Conservation (phyloP, 2,329 filamentous ascomycete species). For the Penicillium sp. region DNA sequence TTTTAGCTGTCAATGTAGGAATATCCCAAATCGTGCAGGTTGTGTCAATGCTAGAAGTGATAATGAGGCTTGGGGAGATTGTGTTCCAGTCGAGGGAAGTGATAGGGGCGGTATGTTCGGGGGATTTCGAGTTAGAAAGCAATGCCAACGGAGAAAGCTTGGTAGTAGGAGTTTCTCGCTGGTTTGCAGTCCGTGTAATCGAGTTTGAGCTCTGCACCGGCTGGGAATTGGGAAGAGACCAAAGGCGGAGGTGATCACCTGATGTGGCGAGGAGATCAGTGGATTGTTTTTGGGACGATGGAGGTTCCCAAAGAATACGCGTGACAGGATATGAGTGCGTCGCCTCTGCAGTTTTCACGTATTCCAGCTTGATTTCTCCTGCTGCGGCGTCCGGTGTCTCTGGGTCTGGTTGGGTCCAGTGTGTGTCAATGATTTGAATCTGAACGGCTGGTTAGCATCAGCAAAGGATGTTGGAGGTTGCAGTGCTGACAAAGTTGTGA, state of each 20-base stretch:
- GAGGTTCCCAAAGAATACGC: constrained; percentile 90
- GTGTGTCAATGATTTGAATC: constrained; percentile 96
- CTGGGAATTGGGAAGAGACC: constrained; percentile 74
- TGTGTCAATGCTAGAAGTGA: constrained; percentile 97
- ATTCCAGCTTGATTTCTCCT: constrained; percentile 66
- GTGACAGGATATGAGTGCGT: constrained; percentile 98
- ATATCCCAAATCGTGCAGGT: constrained; percentile 99
- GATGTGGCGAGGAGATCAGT: constrained; percentile 94
- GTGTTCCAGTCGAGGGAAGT: constrained; percentile 98
- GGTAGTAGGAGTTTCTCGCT: constrained; percentile 58
- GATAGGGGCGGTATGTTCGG: constrained; percentile 93
- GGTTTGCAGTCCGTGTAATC: constrained; percentile 65
- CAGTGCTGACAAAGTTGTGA: constrained; percentile 76
- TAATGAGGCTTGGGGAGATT: constrained; percentile 92
- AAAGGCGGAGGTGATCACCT: constrained; percentile 87
- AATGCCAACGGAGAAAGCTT: constrained; percentile 92
- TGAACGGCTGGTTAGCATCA: constrained; percentile 40
- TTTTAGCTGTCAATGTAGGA: constrained; percentile 94
- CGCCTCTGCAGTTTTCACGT: constrained; percentile 89
- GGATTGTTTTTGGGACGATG: constrained; percentile 89
- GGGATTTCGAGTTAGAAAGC: constrained; percentile 95
- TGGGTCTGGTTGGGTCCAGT: constrained; percentile 68
- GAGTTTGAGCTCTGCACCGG: constrained; percentile 64
- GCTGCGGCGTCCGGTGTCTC: constrained; percentile 69
- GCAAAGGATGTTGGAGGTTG: constrained; percentile 7